Evolutionary conservation across 345 rosid genomes (phyloP), one percentile per base, ranked within the genome.

Genomic region (Draba incana): DNA sequence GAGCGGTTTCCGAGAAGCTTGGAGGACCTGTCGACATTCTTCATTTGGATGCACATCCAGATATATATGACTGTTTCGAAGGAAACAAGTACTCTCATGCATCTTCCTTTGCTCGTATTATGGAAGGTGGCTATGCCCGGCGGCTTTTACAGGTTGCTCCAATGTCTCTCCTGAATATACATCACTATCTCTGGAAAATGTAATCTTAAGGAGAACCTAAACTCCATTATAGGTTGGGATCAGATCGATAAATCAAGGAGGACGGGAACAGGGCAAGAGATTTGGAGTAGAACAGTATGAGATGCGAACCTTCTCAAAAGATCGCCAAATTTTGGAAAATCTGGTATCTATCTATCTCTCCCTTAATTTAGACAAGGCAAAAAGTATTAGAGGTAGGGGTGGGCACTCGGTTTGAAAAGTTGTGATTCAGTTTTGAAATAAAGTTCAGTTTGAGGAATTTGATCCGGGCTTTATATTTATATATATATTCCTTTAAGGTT

Each of bases 1-100:
- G 99, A 82, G 98, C 98, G 1, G 89, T 94, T 46, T 87, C 98
- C 39, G 90, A 91, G 82, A 94, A 89, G 84, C 92, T 94, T 62
- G 98, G 97, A 25, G 98, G 99, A 43, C 97, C 96, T 58, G 85
- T 94, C 49, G 99, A 94, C 79, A 81, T 94, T 64, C 95, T 94
- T 78, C 99, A 94, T 79, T 78, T 94, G 20, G 99, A 94, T 83
- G 98, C 99, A n/a, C 99, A 94, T 78, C 99, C 98, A 10, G 99
- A 94, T 75, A 94, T 91, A 62, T 94, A 94, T 48, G 71, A 89
- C 71, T 76, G 82, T 30, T 94, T 87, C 31, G 99, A 94, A 83
- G 99, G 99, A 12, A 94, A 94, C 42, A 85, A 79, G 42, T 91
- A 86, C 79, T 94, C 99, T 12, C 99, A 94, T 80, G 99, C 99